Base-by-base conservation (phyloP, 192 early-diverging fungal species). In the Umbelopsis sp. region DNA sequence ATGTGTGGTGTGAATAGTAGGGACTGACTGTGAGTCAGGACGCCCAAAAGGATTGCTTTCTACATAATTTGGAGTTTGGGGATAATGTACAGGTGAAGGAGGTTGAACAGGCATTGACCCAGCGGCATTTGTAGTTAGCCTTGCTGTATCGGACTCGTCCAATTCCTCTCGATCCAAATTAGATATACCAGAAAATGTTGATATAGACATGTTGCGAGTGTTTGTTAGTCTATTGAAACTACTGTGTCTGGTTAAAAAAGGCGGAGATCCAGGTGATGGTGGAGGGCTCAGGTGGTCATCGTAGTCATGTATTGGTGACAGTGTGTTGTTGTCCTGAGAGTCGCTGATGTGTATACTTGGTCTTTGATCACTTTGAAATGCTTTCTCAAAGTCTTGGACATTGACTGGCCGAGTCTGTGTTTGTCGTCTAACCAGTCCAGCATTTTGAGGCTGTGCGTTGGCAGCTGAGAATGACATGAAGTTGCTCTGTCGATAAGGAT, bases 81-180 rank as follows among this genome's bases (percentile, higher is more conserved):
- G 55, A 11, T 61, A 61, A 61, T 61, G 55, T 51, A 70, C 51
- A 35, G 68, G 49, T 55, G 68, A 49, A 13, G 68, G 68, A 12
- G 49, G 51, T 16, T 70, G 51, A n/a, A 51, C 44, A 3, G 49
- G 68, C 13, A 61, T 61, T 6, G 55, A 22, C 0, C 55, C 55
- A 13, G 55, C 55, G 13, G 30, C 55, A 35, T 61, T 61, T 2
- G 55, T 35, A 7, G 55, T 61, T 15, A 69, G 47, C 2, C 67
- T 16, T 16, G 67, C 67, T 12, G 67, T 50, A 16, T 69, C 67
- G n/a, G 67, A 69, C 48, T 69, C 48, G 46, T 49, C 27, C 23
- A 51, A 30, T 8, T 61, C 55, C 15, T 61, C 55, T 61, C 55
- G 25, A 61, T 61, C 55, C 1, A 27, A 18, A 13, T 25, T 35